Conservation (phyloP, 352 stramenopile species). For the Pythium insidiosum region DNA sequence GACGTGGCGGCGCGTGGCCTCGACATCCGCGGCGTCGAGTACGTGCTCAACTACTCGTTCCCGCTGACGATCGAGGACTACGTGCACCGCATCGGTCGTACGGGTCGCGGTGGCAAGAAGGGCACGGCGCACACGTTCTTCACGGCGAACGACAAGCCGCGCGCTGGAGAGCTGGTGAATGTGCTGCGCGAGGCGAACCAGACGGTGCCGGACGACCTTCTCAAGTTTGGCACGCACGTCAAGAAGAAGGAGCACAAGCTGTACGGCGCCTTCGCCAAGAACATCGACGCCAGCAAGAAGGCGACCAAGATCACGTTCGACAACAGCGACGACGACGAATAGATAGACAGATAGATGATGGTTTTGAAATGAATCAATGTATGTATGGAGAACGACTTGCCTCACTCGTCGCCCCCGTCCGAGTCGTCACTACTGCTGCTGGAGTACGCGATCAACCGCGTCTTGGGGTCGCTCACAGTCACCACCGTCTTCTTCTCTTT, state of each 20-base stretch:
- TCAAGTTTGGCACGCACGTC: conserved; percentile 98
- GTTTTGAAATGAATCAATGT: too few species aligned
- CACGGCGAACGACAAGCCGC: conserved; percentile 94
- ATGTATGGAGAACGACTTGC: too few species aligned
- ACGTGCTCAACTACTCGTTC: conserved; percentile 97
- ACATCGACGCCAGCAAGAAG: conserved; percentile 93
- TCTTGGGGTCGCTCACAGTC: too few species aligned
- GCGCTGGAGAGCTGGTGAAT: conserved; percentile 95
- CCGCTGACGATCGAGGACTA: conserved; percentile 97
- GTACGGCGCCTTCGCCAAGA: conserved; percentile 95
- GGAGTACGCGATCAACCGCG: too few species aligned
- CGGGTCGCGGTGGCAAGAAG: conserved; percentile 91
- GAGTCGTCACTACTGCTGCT: not conserved
- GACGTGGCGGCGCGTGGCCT: conserved; percentile 95
- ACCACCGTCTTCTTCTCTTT: too few species aligned
- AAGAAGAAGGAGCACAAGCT: conserved; percentile 99
- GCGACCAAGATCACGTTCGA: conserved; percentile 97
- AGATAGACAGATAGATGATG: too few species aligned
- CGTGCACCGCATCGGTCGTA: conserved; percentile 93
- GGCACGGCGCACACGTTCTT: conserved; percentile 97
- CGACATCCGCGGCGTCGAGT: conserved; percentile 96
- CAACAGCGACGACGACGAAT: conserved; percentile 49
- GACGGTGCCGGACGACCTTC: conserved; percentile 89
- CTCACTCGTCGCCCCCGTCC: conserved; percentile 15
- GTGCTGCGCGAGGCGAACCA: conserved; percentile 93